These are phyloP conservation scores for Talaromyces sp. DNA, from an alignment of 2,329 filamentous ascomycete genomes.

Conservation along the genomic window DNA sequence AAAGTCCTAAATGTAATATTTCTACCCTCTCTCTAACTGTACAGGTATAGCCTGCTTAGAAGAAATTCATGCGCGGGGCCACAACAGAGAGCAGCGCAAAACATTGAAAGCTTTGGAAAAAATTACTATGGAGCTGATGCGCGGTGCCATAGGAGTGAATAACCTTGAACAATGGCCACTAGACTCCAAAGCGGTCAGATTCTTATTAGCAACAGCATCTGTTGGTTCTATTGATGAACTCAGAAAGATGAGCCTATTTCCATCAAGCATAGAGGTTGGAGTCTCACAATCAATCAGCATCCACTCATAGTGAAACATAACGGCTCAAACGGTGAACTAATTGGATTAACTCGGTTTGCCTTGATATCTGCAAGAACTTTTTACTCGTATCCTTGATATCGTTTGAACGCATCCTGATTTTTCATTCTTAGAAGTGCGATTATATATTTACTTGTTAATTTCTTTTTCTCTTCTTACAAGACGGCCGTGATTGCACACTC, in stretches of 20 bases:
- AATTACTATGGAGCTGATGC: constrained; percentile 26
- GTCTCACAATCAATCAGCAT: constrained; percentile 7
- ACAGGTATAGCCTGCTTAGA: constrained; percentile 3
- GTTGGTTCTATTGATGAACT: background rate
- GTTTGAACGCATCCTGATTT: too few species aligned
- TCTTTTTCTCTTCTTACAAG: too few species aligned
- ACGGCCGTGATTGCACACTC: too few species aligned
- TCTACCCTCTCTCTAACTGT: too few species aligned
- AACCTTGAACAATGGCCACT: constrained; percentile 14
- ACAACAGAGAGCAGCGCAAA: background rate
- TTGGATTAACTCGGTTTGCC: constrained; percentile 8
- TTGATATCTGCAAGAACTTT: constrained; percentile 6
- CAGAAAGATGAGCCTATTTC: constrained; percentile 13
- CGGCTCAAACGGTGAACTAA: constrained; percentile 4
- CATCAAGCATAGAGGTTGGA: background rate
- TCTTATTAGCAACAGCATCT: constrained; percentile 5
- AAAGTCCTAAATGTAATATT: background rate
- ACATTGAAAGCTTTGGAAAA: constrained; percentile 15
- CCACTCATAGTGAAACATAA: constrained; percentile 5
- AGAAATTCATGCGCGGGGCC: background rate
- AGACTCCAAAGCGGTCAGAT: constrained; percentile 2
- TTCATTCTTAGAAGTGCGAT: too few species aligned
- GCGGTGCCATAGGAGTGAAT: constrained; percentile 23
- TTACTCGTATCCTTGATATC: constrained; percentile 4
- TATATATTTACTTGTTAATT: too few species aligned